Percentiles rank a stretch among this genome's conserved stretches.
Conservation (phyloP, 805 yeast genomes). For the Starmerella davenportii region DNA sequence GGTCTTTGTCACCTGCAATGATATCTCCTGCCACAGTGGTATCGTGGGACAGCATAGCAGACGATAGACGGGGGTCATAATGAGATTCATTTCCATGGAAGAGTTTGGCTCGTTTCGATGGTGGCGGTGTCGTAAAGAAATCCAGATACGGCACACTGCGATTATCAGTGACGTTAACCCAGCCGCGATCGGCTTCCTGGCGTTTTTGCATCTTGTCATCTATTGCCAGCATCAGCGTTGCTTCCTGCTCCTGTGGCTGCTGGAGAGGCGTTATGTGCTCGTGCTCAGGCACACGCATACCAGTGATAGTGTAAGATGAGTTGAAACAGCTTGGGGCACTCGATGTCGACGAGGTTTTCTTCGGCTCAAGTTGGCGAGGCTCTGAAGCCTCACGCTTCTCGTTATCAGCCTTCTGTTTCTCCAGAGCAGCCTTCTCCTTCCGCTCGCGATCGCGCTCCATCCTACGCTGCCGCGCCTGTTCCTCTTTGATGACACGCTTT, state of each 20-base stretch:
- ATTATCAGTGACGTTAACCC: slow-evolving; percentile 74
- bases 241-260: slow-evolving; percentile 55
- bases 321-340: background rate
- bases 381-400: slow-evolving; percentile 13
- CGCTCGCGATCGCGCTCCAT: slow-evolving; percentile 13
- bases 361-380: slow-evolving; percentile 18
- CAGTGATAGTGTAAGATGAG: slow-evolving; percentile 25
- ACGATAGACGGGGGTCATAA: background rate
- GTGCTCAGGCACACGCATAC: slow-evolving; percentile 84
- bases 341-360: slow-evolving; percentile 12
- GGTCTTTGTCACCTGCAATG: background rate
- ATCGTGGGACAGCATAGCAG: background rate
- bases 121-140: slow-evolving; percentile 28
- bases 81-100: background rate
- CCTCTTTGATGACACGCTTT: slow-evolving; percentile 36
- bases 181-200: slow-evolving; percentile 47
- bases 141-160: slow-evolving; percentile 67
- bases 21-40: background rate
- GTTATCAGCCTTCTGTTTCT: slow-evolving; percentile 11
- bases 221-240: slow-evolving; percentile 65
- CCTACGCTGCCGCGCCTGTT: slow-evolving; percentile 10
- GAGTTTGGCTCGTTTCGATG: background rate
- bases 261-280: slow-evolving; percentile 69
- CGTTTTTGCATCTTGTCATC: slow-evolving; percentile 50
- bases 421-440: slow-evolving; percentile 11